Evolutionary conservation across 441 rosid species (phyloP).

Genomic region (Pelargonium australe): DNA sequence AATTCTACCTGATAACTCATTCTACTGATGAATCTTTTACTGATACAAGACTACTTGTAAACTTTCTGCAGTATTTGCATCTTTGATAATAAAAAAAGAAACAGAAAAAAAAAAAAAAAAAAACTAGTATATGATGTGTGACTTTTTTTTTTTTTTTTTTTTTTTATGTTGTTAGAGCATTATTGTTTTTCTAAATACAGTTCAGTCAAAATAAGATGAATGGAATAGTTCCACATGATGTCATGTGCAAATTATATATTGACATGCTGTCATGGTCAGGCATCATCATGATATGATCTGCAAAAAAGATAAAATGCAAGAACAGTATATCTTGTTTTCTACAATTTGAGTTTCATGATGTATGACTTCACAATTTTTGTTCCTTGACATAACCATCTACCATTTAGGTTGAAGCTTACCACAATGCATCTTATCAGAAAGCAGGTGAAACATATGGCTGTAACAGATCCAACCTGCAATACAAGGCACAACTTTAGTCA

Average conservation of each 20-base stretch:
- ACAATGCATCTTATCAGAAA: slow-evolving; percentile 75
- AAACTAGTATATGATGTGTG: background rate
- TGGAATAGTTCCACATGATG: background rate
- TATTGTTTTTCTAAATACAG: too few species aligned
- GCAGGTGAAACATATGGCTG: slow-evolving; percentile 81
- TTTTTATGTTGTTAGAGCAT: too few species aligned
- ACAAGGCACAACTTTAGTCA: slow-evolving; percentile 13
- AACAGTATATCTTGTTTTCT: background rate
- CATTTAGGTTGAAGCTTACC: slow-evolving; percentile 43
- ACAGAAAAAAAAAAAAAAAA: background rate
- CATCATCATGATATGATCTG: too few species aligned
- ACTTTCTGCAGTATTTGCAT: background rate
- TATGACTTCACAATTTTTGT: background rate
- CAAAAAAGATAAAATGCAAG: too few species aligned
- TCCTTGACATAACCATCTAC: background rate
- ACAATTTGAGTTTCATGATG: background rate
- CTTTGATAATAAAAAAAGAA: background rate
- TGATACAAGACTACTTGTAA: background rate
- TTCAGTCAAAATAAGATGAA: background rate
- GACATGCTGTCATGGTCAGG: too few species aligned
- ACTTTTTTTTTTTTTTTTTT: too few species aligned
- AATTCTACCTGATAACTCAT: too few species aligned
- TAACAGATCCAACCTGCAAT: slow-evolving; percentile 84
- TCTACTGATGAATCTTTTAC: background rate
- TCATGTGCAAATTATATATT: too few species aligned